Evolutionary conservation across 208 protist genomes (phyloP).

Genomic region (Spongospora subterranea): DNA sequence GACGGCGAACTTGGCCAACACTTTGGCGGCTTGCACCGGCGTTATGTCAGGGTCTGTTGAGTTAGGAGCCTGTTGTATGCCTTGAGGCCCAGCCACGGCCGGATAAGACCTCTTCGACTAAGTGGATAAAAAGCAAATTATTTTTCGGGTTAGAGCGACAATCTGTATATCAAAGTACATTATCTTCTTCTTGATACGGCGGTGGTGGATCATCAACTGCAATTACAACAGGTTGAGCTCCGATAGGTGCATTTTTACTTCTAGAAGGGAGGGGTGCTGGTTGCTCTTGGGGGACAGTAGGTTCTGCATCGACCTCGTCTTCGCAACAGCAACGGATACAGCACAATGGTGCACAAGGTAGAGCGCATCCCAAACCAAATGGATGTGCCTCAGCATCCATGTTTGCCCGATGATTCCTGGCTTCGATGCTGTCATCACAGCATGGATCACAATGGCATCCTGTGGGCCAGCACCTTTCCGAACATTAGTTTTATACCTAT

Average conservation of each 20-base stretch:
- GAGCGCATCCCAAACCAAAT: background rate
- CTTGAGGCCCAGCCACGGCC: too few species aligned
- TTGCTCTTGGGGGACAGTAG: background rate
- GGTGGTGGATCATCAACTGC: background rate
- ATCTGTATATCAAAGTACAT: too few species aligned
- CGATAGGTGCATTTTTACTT: background rate
- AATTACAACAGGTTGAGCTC: background rate
- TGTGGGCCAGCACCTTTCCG: background rate
- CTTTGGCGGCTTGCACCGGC: conserved; percentile 24
- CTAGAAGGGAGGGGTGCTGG: background rate
- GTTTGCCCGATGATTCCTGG: background rate
- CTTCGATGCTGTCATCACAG: conserved; percentile 30
- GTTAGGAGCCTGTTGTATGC: too few species aligned
- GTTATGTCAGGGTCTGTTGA: background rate
- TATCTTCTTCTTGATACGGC: too few species aligned
- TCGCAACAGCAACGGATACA: conserved; percentile 23
- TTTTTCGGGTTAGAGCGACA: too few species aligned
- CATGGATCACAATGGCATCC: conserved; percentile 55
- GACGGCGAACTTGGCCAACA: background rate
- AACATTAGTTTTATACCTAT: background rate
- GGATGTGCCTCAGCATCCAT: conserved; percentile 32
- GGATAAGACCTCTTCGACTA: too few species aligned
- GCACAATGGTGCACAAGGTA: background rate
- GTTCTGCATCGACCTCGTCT: conserved; percentile 41
- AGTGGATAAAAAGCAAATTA: too few species aligned